Evolutionary conservation across 805 yeast species (phyloP).

Genomic region (Kuraishia cidri): DNA sequence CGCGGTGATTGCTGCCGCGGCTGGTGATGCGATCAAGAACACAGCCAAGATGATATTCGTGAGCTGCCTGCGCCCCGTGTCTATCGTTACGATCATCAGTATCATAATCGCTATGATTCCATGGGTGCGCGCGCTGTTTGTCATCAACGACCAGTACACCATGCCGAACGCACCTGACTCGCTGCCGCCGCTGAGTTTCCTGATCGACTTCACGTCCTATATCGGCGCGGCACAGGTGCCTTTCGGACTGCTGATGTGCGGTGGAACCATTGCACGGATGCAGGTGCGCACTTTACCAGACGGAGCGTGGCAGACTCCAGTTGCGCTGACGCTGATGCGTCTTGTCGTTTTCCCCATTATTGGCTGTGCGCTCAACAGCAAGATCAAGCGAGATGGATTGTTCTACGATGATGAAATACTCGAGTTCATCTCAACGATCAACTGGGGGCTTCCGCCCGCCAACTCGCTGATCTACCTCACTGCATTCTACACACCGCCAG

Average conservation of each 20-base stretch:
- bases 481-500: slow-evolving; percentile 74
- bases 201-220: slow-evolving; percentile 75
- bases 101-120: slow-evolving; percentile 77
- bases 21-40: not conserved
- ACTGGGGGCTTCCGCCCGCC: slow-evolving; percentile 80
- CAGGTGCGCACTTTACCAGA: slow-evolving; percentile 48
- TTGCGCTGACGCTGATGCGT: slow-evolving; percentile 45
- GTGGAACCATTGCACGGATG: slow-evolving; percentile 82
- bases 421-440: slow-evolving; percentile 64
- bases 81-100: slow-evolving; percentile 58
- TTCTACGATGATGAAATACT: slow-evolving; percentile 50
- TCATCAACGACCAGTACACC: slow-evolving; percentile 30
- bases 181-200: slow-evolving; percentile 73
- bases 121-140: slow-evolving; percentile 69
- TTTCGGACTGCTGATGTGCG: slow-evolving; percentile 69
- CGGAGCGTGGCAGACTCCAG: slow-evolving; percentile 65
- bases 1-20: not conserved
- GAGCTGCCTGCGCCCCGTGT: slow-evolving; percentile 63
- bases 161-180: slow-evolving; percentile 78
- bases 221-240: slow-evolving; percentile 88
- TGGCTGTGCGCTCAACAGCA: slow-evolving; percentile 63
- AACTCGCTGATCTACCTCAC: slow-evolving; percentile 85
- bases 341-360: slow-evolving; percentile 70
- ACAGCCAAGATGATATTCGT: slow-evolving; percentile 12
- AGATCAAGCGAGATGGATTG: slow-evolving; percentile 55